phyloP scores from a whole-genome alignment of 257 asterid species.

The Nicotiana otophora region DNA sequence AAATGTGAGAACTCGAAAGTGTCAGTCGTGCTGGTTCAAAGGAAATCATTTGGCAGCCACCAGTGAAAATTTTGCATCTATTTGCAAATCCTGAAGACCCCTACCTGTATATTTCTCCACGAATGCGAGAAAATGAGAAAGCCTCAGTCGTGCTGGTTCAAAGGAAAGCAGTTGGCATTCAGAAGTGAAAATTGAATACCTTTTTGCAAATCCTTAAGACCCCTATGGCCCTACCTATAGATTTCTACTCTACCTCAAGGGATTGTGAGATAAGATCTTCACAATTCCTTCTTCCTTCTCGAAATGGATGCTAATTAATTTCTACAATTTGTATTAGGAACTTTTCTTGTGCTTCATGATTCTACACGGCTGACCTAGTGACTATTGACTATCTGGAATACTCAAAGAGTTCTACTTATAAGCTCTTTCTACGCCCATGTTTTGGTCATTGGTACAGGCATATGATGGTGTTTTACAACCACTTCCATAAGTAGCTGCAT shows the following conservation, averaged over 20 bases:
- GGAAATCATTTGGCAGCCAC: background rate
- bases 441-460: background rate
- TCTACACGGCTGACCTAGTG: background rate
- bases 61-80: background rate
- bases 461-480: background rate
- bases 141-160: conserved; percentile 3
- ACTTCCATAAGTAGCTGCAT: conserved; percentile 1
- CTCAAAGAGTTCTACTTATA: background rate
- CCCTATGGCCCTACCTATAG: too few relatives aligned
- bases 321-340: background rate
- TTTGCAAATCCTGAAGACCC: background rate
- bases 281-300: background rate
- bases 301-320: background rate
- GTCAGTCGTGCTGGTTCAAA: background rate
- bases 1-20: background rate
- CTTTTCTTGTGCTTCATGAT: background rate
- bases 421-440: background rate
- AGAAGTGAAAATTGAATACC: background rate
- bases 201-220: background rate
- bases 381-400: background rate
- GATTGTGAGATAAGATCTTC: background rate
- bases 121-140: background rate
- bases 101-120: background rate
- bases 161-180: background rate
- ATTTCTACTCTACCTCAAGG: too few relatives aligned